Conservation (phyloP, 345 rosid species). For the Gossypium turneri region DNA sequence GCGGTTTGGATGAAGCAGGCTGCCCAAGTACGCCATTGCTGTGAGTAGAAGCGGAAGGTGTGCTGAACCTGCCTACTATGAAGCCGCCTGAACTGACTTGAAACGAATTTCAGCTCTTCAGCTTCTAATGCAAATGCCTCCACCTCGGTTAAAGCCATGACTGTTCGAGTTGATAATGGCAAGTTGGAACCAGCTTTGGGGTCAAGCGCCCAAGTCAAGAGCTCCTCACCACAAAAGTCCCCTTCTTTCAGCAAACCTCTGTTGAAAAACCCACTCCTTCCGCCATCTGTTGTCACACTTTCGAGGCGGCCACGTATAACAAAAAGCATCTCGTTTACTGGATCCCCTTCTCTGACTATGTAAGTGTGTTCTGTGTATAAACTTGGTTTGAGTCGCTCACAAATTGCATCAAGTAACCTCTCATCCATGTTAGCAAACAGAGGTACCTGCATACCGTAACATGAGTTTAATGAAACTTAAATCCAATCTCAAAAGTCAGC, state of each 20-base stretch:
- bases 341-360: constrained; percentile 83
- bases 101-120: constrained; percentile 83
- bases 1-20: constrained; percentile 73
- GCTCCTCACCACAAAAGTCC: constrained; percentile 78
- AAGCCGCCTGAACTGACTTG: constrained; percentile 80
- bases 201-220: constrained; percentile 75
- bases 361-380: constrained; percentile 65
- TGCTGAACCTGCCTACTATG: constrained; percentile 85
- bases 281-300: constrained; percentile 89
- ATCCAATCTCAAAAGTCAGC: background rate
- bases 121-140: constrained; percentile 86
- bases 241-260: constrained; percentile 68
- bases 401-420: constrained; percentile 74
- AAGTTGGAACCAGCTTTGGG: constrained; percentile 58
- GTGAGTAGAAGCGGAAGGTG: constrained; percentile 84
- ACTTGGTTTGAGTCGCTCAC: constrained; percentile 84
- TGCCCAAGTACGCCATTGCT: constrained; percentile 97
- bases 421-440: constrained; percentile 87
- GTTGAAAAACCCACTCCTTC: constrained; percentile 83
- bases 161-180: constrained; percentile 66
- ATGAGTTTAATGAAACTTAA: background rate
- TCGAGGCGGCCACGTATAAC: constrained; percentile 76
- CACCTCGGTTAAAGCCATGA: constrained; percentile 63
- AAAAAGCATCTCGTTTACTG: constrained; percentile 84
- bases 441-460: constrained; percentile 51